Base-by-base conservation (phyloP, 495 filamentous ascomycete genomes). In the Penicillium psychrofluorescens region DNA sequence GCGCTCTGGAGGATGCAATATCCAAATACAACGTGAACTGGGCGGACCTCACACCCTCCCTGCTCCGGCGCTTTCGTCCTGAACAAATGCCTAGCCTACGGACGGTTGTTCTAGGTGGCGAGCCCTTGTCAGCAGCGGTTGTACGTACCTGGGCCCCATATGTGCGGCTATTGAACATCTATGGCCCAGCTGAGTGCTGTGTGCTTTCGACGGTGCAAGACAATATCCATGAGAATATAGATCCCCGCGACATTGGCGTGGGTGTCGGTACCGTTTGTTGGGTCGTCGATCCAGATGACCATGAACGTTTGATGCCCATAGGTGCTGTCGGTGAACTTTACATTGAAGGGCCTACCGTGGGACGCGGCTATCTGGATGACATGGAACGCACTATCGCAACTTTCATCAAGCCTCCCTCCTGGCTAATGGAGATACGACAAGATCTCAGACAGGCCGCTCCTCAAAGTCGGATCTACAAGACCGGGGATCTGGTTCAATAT, bases 1-100 rank as follows among this genome's bases (percentile, higher is more conserved):
- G 53, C 68, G 8, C 44, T 30, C 13, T 8, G 22, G 15, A 6
- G 38, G 28, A 29, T 29, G 29, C 13, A 30, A 8, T 11, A 3
- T 11, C 22, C 9, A 28, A 6, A 13, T 13, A 9, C 8, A 33
- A n/a, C 2, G 9, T 33, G 31, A 33, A n/a, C 9, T 33, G 8
- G 31, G 31, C 31, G 6, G 8, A 16, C 6, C 8, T 33, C n/a
- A 9, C 31, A 9, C 31, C 31, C 1, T 9, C 31, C 6, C 2
- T n/a, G 8, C 8, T 33, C 5, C 31, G n/a, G 31, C n/a, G 9
- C 31, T 9, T 33, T 9, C n/a, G 9, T n/a, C 31, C 31, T 1
- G 31, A 33, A 5, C 9, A 33, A 9, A n/a, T 33, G 31, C 31
- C 31, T 9, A 9, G 9, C n/a, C 31, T 33, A 9, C 8, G n/a